phyloP scores from a whole-genome alignment of 441 rosid genomes.

The Mallotus japonicus region DNA sequence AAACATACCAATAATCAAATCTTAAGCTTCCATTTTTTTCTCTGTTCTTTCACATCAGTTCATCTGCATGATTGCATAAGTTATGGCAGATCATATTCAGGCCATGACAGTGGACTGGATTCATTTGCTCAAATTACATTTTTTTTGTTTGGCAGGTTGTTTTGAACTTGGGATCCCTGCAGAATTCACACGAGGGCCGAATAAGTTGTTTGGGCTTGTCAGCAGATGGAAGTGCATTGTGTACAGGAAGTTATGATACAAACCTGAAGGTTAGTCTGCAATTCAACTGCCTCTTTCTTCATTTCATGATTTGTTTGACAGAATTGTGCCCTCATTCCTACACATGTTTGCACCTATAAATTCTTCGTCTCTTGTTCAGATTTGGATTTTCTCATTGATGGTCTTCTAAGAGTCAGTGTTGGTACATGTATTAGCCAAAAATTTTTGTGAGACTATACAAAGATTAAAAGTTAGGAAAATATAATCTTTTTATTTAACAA shows the following conservation, averaged over 20 bases:
- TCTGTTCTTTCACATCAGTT: not conserved
- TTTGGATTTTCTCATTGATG: not conserved
- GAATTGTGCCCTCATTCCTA: not conserved
- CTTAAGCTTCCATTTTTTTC: not conserved
- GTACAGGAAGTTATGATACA: constrained; percentile 98
- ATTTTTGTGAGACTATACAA: not conserved
- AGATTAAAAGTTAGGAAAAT: not conserved
- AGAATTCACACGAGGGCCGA: constrained; percentile 69
- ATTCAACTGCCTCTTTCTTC: constrained; percentile 6
- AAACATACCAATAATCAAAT: not conserved
- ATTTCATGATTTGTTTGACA: not conserved
- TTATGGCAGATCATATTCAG: constrained; percentile 4
- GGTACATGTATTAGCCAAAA: not conserved
- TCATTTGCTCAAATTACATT: constrained; percentile 16
- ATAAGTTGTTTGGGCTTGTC: constrained; percentile 92
- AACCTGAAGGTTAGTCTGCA: constrained; percentile 72
- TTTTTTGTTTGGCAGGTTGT: constrained; percentile 57
- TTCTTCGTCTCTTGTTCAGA: not conserved
- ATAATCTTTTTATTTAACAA: not conserved
- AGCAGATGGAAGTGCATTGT: constrained; percentile 96
- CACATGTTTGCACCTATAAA: not conserved
- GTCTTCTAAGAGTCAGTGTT: not conserved
- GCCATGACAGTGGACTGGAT: not conserved
- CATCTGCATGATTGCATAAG: not conserved
- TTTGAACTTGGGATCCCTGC: constrained; percentile 69